A percentile compares a stretch with the other conserved stretches of the same genome.
These are phyloP conservation scores for Corchorus capsularis DNA, from an alignment of 345 rosid genomes.

Conservation along the genomic window DNA sequence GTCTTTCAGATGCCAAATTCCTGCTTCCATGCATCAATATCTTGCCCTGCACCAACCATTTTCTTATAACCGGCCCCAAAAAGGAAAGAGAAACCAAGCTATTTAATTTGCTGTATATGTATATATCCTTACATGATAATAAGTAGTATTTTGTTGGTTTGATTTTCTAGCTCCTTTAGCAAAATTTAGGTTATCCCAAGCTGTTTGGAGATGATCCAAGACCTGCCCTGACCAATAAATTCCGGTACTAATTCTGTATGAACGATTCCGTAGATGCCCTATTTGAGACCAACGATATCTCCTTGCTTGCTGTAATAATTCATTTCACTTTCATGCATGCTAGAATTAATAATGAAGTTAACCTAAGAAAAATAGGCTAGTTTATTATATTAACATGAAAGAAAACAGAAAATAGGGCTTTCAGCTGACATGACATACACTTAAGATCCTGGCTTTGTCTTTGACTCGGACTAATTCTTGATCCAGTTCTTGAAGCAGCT, in stretches of 20 bases:
- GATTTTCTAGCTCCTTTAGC: not conserved
- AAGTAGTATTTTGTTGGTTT: not conserved
- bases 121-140: not conserved
- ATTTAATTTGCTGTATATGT: too few species aligned
- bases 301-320: not conserved
- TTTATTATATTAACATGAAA: too few species aligned
- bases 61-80: not conserved
- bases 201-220: not conserved
- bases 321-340: too few species aligned
- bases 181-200: not conserved
- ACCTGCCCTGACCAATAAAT: not conserved
- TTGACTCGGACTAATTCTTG: not conserved
- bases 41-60: not conserved
- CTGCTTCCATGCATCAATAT: conserved; percentile 1
- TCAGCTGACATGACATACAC: not conserved
- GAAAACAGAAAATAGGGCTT: not conserved
- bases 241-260: not conserved
- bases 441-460: not conserved
- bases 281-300: not conserved
- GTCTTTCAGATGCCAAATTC: not conserved
- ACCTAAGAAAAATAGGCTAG: too few species aligned
- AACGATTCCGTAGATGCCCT: not conserved
- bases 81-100: too few species aligned
- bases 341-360: too few species aligned
- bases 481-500: not conserved